These are phyloP conservation scores for Ophiostoma fasciatum DNA, from an alignment of 2,329 filamentous ascomycete genomes.

Conservation along the genomic window DNA sequence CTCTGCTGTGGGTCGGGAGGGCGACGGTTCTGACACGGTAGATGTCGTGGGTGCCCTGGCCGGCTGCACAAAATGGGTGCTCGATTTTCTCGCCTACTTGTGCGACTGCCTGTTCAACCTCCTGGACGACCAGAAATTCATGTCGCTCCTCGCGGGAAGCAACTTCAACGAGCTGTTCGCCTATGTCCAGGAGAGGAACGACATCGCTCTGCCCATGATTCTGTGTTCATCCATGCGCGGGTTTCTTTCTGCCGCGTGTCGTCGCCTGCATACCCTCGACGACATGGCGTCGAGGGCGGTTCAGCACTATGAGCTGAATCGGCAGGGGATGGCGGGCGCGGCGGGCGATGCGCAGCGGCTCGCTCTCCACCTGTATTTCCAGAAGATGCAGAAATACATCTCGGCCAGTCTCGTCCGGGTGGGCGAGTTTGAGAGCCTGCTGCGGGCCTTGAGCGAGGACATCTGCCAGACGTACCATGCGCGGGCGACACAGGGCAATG, in stretches of 20 bases:
- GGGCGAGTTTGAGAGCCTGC: slow-evolving; percentile 46
- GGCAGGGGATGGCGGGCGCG: slow-evolving; percentile 13
- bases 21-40: slow-evolving; percentile 19
- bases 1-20: too few species aligned
- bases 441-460: slow-evolving; percentile 32
- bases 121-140: slow-evolving; percentile 35
- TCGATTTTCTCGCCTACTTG: slow-evolving; percentile 53
- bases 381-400: slow-evolving; percentile 36
- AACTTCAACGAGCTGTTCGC: slow-evolving; percentile 30
- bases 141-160: slow-evolving; percentile 30
- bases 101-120: slow-evolving; percentile 43
- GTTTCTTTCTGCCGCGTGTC: slow-evolving; percentile 55
- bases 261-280: slow-evolving; percentile 45
- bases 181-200: slow-evolving; percentile 38
- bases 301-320: slow-evolving; percentile 31
- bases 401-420: slow-evolving; percentile 40
- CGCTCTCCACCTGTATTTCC: slow-evolving; percentile 41
- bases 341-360: slow-evolving; percentile 7
- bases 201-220: slow-evolving; percentile 46
- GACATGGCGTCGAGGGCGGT: slow-evolving; percentile 31
- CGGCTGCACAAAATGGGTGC: slow-evolving; percentile 64
- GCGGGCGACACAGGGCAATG: slow-evolving; percentile 16
- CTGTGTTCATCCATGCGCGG: slow-evolving; percentile 61
- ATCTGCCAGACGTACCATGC: slow-evolving; percentile 36
- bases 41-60: slow-evolving; percentile 60